Percentiles rank a stretch among this genome's conserved stretches.
These are phyloP conservation scores for Xylaria curta DNA, from an alignment of 495 filamentous ascomycete genomes.

Conservation along the genomic window DNA sequence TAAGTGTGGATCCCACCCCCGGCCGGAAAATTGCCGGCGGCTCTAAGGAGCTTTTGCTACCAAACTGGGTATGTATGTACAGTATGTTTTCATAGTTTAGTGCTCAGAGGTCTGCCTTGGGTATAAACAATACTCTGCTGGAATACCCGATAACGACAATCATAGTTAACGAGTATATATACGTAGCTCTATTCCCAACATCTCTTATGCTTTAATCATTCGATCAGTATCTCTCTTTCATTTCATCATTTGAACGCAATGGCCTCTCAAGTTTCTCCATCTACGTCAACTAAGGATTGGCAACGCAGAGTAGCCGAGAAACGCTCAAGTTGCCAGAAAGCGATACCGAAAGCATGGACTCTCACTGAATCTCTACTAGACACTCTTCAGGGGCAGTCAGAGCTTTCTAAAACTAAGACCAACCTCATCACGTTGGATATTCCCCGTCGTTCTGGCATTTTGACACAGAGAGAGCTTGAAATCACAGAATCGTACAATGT, in stretches of 20 bases:
- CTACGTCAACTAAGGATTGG: background rate
- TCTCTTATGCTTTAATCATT: background rate
- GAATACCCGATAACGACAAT: background rate
- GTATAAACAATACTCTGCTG: background rate
- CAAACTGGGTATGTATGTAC: background rate
- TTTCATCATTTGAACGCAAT: background rate
- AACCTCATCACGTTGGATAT: conserved; percentile 47
- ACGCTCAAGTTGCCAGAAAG: conserved; percentile 17
- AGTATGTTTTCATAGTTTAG: too few relatives aligned
- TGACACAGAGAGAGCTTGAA: conserved; percentile 58
- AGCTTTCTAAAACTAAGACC: background rate
- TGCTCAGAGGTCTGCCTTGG: too few relatives aligned
- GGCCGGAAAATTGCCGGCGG: conserved; percentile 1
- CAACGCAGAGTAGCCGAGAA: conserved; percentile 15
- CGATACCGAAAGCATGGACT: conserved; percentile 17
- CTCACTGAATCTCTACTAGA: conserved; percentile 15
- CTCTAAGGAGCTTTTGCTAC: background rate
- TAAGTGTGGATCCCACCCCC: background rate
- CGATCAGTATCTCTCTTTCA: background rate
- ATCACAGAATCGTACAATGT: conserved; percentile 63
- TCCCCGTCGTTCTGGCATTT: conserved; percentile 56
- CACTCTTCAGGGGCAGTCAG: background rate
- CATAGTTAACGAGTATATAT: background rate
- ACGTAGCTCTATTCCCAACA: background rate
- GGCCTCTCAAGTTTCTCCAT: background rate